Evolutionary conservation across 1,284 basidiomycete genomes (phyloP), one percentile per base, ranked within the genome.

Genomic region (Ustilago trichophora): DNA sequence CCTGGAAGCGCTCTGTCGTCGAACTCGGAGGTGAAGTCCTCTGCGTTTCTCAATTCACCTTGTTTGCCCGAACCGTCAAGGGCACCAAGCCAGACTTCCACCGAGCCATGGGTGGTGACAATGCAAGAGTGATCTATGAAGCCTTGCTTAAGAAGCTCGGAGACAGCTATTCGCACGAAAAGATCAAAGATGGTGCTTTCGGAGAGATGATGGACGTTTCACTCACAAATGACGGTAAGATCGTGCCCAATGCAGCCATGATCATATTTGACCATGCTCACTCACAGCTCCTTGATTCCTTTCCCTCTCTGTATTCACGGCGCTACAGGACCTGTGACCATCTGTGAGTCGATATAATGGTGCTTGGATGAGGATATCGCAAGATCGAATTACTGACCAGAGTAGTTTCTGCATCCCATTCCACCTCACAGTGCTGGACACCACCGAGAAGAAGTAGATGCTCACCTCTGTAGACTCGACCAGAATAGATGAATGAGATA

Each of bases 141-240:
- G 57, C 60, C 3, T 47, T 79, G 18, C 59, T 80, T 31, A 54
- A 45, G 24, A 60, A 62, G 34, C 35, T 80, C 6, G 63, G 69
- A 4, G 50, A 62, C 15, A 38, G 37, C 19, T 79, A 79, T 34
- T 27, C 43, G 22, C 34, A 43, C 10, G 67, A 72, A 10, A 53
- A 50, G 15, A 71, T 79, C 57, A 71, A 75, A 37, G 70, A 80
- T 26, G 78, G 78, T 31, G 60, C 59, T 10, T 80, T 80, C 35
- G 78, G 78, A 11, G 76, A 71, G 33, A 79, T 80, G 78, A 80
- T 80, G 78, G 75, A 80, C 41, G 77, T 78, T 9, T 65, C 64
- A 2, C 41, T 80, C 6, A 67, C 72, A 1, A 80, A 80, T 33
- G 77, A 79, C 35, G 78, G 77, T 62, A 49, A n/a, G 55, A 19